Evolutionary conservation across 345 rosid genomes (phyloP), one percentile per base, ranked within the genome.

Genomic region (Erodium maritimum): DNA sequence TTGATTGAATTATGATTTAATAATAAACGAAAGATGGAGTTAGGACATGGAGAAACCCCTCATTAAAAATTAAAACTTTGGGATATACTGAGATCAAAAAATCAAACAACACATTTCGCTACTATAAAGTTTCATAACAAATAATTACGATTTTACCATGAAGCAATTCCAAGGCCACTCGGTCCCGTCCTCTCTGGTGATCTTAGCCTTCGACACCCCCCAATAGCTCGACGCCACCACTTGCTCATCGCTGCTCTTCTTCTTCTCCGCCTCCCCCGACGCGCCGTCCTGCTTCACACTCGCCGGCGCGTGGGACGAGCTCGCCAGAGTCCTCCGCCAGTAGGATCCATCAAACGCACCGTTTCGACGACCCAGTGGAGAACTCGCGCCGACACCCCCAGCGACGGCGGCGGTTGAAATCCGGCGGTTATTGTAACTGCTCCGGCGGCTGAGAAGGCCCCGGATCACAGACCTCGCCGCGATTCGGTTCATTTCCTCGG

Each of bases 161-260:
- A 90, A 90, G 66, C 79, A 82, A 63, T 90, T 86, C 95, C 95
- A 86, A 17, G 91, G 90, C 95, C 95, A 86, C 52, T 72, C 78
- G 0, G 83, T 67, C 22, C 91, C 91, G 64, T 90, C 91, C 54
- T 67, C 82, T 59, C 75, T 62, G 11, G 65, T 57, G 61, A 86
- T 62, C 77, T 71, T 79, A n/a, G 80, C 80, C 66, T 72, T 77
- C 55, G 74, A 60, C 22, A 86, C 75, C 14, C 95, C 97, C 95
- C 97, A 90, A 53, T 90, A 90, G 64, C 84, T 84, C 56, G 79
- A 68, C 52, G 63, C 59, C 52, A 23, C 58, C 56, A 59, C 55
- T 42, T 64, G 72, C 42, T 70, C 63, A 37, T 67, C 76, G 50
- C 64, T 55, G 29, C 65, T 56, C 62, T 63, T n/a, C n/a, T n/a